A percentile compares a stretch with the other conserved stretches of the same genome.
Conservation (phyloP, 2,329 filamentous ascomycete species). For the Chaetoscypha palmicola region DNA sequence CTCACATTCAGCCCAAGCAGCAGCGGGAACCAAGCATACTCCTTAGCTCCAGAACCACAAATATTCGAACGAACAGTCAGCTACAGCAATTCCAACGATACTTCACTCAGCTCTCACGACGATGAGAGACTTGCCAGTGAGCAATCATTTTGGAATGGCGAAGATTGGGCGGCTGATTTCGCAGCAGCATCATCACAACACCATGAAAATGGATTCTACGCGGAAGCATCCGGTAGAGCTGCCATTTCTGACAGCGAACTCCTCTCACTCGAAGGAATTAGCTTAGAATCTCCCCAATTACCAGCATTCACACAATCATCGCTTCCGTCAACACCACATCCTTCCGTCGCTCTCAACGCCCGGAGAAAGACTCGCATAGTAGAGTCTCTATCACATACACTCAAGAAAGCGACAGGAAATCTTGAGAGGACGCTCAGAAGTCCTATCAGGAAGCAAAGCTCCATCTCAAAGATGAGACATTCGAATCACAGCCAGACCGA, state of each 20-base stretch:
- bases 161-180: slow-evolving; percentile 14
- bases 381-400: slow-evolving; percentile 41
- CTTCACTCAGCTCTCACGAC: slow-evolving; percentile 16
- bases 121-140: slow-evolving; percentile 9
- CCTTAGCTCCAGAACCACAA: slow-evolving; percentile 41
- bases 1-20: slow-evolving; percentile 50
- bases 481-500: slow-evolving; percentile 38
- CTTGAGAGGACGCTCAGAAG: slow-evolving; percentile 31
- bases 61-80: slow-evolving; percentile 42
- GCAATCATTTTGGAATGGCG: slow-evolving; percentile 13
- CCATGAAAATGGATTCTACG: slow-evolving; percentile 21
- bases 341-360: slow-evolving; percentile 5
- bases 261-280: slow-evolving; percentile 28
- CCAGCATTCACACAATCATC: slow-evolving; percentile 13
- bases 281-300: slow-evolving; percentile 22
- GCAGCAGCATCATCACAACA: slow-evolving; percentile 16
- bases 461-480: slow-evolving; percentile 22
- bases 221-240: slow-evolving; percentile 25
- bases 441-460: slow-evolving; percentile 33
- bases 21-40: slow-evolving; percentile 30
- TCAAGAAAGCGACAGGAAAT: slow-evolving; percentile 32
- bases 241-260: slow-evolving; percentile 29
- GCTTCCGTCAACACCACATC: slow-evolving; percentile 23
- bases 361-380: slow-evolving; percentile 22
- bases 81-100: slow-evolving; percentile 19